These are phyloP conservation scores for Lactifluus piperatus DNA, from an alignment of 768 basidiomycete genomes.

Conservation along the genomic window DNA sequence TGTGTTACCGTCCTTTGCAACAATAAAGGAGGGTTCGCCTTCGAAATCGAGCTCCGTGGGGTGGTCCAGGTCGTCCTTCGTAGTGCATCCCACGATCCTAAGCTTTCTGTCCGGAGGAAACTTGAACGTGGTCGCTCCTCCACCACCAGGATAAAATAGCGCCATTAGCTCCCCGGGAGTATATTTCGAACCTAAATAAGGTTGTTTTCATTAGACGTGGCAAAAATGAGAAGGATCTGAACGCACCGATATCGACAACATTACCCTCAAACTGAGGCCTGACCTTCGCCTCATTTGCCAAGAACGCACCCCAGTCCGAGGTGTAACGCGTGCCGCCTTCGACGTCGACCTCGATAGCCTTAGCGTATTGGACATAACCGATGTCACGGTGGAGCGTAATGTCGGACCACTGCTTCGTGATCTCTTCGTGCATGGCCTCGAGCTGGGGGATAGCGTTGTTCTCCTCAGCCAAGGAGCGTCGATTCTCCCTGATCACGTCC, in stretches of 20 bases:
- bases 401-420: not conserved
- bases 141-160: not conserved
- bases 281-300: not conserved
- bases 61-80: not conserved
- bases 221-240: not conserved
- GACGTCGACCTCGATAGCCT: not conserved
- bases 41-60: not conserved
- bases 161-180: not conserved
- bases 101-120: no score
- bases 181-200: conserved; percentile 1
- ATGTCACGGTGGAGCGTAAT: not conserved
- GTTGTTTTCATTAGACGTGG: not conserved
- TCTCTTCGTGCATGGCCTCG: not conserved
- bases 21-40: not conserved
- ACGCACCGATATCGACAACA: not conserved
- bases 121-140: not conserved
- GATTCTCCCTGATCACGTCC: not conserved
- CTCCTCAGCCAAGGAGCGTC: not conserved
- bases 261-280: not conserved
- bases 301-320: not conserved
- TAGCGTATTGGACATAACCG: not conserved
- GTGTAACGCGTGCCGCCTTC: not conserved
- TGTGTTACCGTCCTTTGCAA: not conserved
- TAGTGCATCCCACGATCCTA: no score
- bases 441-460: not conserved